phyloP scores from a whole-genome alignment of 1,284 basidiomycete species.

The Mycena sp. region DNA sequence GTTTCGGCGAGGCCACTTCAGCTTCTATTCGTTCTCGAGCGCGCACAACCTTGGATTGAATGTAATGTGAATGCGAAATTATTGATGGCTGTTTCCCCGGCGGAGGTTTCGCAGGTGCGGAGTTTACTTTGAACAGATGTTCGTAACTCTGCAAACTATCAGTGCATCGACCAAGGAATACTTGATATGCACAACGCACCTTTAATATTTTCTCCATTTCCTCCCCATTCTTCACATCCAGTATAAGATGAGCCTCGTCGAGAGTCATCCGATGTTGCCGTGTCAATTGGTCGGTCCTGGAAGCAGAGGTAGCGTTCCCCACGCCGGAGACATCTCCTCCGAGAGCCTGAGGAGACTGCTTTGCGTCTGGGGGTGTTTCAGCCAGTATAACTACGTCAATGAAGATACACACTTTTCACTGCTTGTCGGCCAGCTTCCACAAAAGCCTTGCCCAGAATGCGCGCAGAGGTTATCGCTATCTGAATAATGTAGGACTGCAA shows the following conservation, averaged over 20 bases:
- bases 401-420: slow-evolving; percentile 80
- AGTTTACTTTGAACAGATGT: slow-evolving; percentile 90
- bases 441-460: slow-evolving; percentile 93
- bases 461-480: slow-evolving; percentile 83
- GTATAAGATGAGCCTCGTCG: slow-evolving; percentile 94
- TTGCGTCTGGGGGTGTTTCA: slow-evolving; percentile 72
- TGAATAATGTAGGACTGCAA: slow-evolving; percentile 82
- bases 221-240: slow-evolving; percentile 89
- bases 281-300: slow-evolving; percentile 80
- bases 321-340: slow-evolving; percentile 78
- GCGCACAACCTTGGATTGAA: slow-evolving; percentile 96
- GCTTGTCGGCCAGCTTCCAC: slow-evolving; percentile 93
- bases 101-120: slow-evolving; percentile 61
- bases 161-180: slow-evolving; percentile 1
- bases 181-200: slow-evolving; percentile 56
- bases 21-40: slow-evolving; percentile 95
- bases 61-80: slow-evolving; percentile 85
- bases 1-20: slow-evolving; percentile 58
- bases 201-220: slow-evolving; percentile 77
- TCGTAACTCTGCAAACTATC: slow-evolving; percentile 83
- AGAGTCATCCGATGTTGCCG: slow-evolving; percentile 92
- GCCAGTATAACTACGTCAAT: slow-evolving; percentile 15
- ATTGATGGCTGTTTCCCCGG: slow-evolving; percentile 53
- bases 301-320: slow-evolving; percentile 79
- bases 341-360: slow-evolving; percentile 73